Percentiles rank a stretch among this genome's conserved stretches.
Evolutionary conservation across 192 early-diverging fungal species (phyloP).

Genomic region (Coemansia sp.): DNA sequence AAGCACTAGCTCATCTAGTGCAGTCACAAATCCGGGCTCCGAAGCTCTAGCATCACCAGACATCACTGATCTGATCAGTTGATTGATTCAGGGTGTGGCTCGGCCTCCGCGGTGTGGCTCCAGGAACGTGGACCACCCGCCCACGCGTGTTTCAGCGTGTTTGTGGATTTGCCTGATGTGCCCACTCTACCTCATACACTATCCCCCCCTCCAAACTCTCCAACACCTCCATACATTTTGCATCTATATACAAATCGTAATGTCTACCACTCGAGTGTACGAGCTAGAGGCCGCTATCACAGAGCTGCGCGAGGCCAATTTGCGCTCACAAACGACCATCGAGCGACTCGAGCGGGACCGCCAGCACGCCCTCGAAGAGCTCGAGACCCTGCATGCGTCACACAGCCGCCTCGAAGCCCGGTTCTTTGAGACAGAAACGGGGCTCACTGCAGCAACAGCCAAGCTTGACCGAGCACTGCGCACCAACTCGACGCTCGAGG

Average conservation of each 20-base stretch:
- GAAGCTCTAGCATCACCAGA: not conserved
- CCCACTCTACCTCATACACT: not conserved
- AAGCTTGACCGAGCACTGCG: constrained; percentile 35
- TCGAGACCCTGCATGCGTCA: constrained; percentile 36
- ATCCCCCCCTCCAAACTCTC: not conserved
- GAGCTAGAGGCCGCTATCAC: constrained; percentile 40
- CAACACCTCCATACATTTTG: not conserved
- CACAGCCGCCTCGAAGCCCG: constrained; percentile 47
- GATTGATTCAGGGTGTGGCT: not conserved
- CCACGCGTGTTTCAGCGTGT: not conserved
- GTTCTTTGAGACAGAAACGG: constrained; percentile 35
- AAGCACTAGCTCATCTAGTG: not conserved
- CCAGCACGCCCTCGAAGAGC: constrained; percentile 38
- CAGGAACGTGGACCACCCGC: not conserved
- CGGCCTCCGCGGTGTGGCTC: not conserved
- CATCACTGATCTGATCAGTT: not conserved
- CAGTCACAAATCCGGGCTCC: not conserved
- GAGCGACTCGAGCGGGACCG: constrained; percentile 36
- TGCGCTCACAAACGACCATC: constrained; percentile 10
- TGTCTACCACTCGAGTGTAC: constrained; percentile 27
- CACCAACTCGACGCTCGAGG: constrained; percentile 16
- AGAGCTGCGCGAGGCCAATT: constrained; percentile 39
- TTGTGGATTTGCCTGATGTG: not conserved
- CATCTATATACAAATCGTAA: not conserved
- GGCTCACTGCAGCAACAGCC: constrained; percentile 17